These are phyloP conservation scores for Rhodotorula sp. DNA, from an alignment of 1,284 basidiomycete genomes.

Conservation along the genomic window DNA sequence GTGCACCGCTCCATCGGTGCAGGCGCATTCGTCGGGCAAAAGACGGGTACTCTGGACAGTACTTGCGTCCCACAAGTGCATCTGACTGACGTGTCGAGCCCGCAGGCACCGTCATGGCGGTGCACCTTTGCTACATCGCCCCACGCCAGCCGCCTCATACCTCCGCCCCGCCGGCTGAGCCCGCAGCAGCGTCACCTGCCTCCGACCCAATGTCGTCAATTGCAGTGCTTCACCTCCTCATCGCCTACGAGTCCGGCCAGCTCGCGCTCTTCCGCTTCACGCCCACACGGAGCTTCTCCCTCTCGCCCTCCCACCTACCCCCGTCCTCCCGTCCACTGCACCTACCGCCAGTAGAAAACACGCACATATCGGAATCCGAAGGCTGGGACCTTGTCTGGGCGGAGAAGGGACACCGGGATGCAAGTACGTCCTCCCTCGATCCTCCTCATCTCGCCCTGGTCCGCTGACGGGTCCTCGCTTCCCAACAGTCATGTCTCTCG, in stretches of 20 bases:
- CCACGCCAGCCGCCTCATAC: neutral
- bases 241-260: constrained; percentile 44
- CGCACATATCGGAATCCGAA: constrained; percentile 30
- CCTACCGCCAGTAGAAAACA: neutral
- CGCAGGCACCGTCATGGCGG: constrained; percentile 44
- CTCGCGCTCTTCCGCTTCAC: constrained; percentile 39
- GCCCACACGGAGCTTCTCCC: constrained; percentile 1
- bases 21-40: constrained; percentile 28
- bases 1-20: constrained; percentile 42
- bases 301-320: accelerated
- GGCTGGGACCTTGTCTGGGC: constrained; percentile 41
- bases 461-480: neutral
- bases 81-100: neutral
- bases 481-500: constrained; percentile 40
- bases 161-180: neutral
- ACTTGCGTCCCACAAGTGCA: too few species aligned
- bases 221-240: constrained; percentile 28
- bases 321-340: neutral
- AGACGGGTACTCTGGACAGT: constrained; percentile 32
- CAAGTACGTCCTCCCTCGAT: constrained; percentile 29
- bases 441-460: neutral
- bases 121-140: constrained; percentile 25
- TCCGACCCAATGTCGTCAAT: neutral
- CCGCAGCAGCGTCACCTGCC: neutral
- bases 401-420: constrained; percentile 43